These are phyloP conservation scores for Ogataea paradorogensis DNA, from an alignment of 805 yeast genomes.

Conservation along the genomic window DNA sequence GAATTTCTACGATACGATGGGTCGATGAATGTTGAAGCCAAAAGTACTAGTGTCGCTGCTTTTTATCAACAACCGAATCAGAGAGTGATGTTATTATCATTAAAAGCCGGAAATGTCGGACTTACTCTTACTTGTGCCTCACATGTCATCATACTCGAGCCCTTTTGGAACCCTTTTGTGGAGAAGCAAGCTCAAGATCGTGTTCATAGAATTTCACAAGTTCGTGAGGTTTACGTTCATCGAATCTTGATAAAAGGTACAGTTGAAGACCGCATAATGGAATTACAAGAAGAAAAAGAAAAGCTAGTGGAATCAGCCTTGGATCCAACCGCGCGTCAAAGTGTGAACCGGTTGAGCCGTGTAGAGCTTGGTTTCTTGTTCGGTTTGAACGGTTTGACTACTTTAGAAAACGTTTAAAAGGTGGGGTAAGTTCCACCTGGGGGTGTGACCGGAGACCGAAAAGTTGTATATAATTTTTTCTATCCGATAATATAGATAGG, in stretches of 20 bases:
- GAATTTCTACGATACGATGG: slow-evolving; percentile 74
- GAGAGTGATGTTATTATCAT: slow-evolving; percentile 68
- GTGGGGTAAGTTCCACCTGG: slow-evolving; percentile 7
- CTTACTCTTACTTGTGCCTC: slow-evolving; percentile 91
- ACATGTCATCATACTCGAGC: slow-evolving; percentile 88
- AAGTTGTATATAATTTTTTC: slow-evolving; percentile 3
- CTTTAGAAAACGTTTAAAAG: slow-evolving; percentile 18
- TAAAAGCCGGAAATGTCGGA: slow-evolving; percentile 95
- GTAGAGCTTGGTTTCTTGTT: slow-evolving; percentile 74
- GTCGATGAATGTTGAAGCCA: slow-evolving; percentile 63
- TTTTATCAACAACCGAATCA: slow-evolving; percentile 57
- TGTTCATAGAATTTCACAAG: slow-evolving; percentile 92
- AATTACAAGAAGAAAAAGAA: slow-evolving; percentile 74
- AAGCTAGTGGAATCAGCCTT: slow-evolving; percentile 78
- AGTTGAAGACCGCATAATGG: slow-evolving; percentile 87
- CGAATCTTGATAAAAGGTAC: slow-evolving; percentile 65
- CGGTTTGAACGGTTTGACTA: slow-evolving; percentile 40
- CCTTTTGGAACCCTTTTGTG: slow-evolving; percentile 97
- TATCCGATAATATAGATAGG: slow-evolving; percentile 5
- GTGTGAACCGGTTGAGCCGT: slow-evolving; percentile 59
- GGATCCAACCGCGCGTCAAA: slow-evolving; percentile 70
- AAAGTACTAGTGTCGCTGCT: slow-evolving; percentile 58
- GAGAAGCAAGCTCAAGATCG: slow-evolving; percentile 98
- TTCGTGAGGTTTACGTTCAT: slow-evolving; percentile 71
- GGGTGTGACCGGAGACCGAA: slow-evolving; percentile 13